phyloP scores from a whole-genome alignment of 345 rosid species.

The Populus davidiana region DNA sequence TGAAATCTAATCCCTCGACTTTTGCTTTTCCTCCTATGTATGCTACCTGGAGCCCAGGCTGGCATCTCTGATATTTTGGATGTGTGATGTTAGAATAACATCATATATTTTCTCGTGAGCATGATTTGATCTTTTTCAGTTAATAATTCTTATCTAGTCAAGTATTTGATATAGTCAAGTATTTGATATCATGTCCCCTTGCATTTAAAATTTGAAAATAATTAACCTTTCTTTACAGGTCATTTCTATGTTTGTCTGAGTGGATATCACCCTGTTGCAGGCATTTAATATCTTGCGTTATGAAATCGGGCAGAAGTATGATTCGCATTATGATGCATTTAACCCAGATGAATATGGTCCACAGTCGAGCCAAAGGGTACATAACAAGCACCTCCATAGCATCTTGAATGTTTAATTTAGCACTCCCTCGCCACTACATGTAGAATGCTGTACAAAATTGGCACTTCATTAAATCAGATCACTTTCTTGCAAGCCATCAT shows the following conservation, averaged over 20 bases:
- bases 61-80: neutral
- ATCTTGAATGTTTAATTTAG: neutral
- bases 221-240: conserved; percentile 5
- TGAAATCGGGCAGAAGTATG: conserved; percentile 36
- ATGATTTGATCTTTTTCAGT: neutral
- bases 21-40: neutral
- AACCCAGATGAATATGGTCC: conserved; percentile 46
- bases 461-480: neutral
- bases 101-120: neutral
- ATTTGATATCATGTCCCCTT: neutral
- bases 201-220: conserved; percentile 3
- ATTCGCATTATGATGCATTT: conserved; percentile 29
- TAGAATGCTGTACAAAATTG: neutral
- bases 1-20: neutral
- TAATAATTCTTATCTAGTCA: neutral
- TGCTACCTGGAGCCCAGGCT: neutral
- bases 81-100: neutral
- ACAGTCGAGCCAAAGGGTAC: conserved; percentile 74
- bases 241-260: conserved; percentile 16
- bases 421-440: neutral
- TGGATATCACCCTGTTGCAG: conserved; percentile 26
- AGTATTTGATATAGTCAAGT: neutral
- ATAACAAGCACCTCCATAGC: neutral
- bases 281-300: conserved; percentile 34
- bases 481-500: neutral